Base-by-base conservation (phyloP, 2,329 filamentous ascomycete species). In the Myriosclerotinia curreyana region DNA sequence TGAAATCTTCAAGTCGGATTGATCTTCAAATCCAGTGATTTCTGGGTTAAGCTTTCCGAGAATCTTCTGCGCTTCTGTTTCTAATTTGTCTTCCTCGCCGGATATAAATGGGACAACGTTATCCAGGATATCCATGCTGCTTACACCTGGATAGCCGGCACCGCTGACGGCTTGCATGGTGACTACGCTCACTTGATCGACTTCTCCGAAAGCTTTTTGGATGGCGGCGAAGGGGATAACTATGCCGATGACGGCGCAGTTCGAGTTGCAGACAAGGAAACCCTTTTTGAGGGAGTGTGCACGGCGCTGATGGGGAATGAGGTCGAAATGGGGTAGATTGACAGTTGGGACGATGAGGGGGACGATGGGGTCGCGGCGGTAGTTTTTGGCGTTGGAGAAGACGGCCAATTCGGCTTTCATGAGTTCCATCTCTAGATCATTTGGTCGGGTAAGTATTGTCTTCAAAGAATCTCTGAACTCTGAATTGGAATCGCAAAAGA, bases 351-450 rank as follows among this genome's bases (percentile, higher is more conserved):
- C 93, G 69, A 98, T 90, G 74, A 98, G 87, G 14, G 95, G 95
- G 2, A 97, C 92, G 56, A 94, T 82, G 25, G 92, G 92, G 76
- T 96, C 88, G 75, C 89, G 89, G 72, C 95, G 90, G 83, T 96
- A 92, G 84, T 97, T 98, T 79, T 97, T 97, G 60, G 95, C 93
- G 77, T 98, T 99, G 73, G 92, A 96, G 81, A 99, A 98, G 76
- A 97, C 90, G 73, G 91, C 87, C 60, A 97, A 86, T 74, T 96
- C 88, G 66, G 92, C 88, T 75, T 89, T 89, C 74, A 96, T 83
- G 77, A 98, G 98, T 71, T 90, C 90, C 84, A 91, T 91, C 78
- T 98, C 93, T 93, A 72, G 22, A 49, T 5, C 38, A n/a, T 25
- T 14, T 14, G 3, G 25, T 31, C 38, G 38, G 28, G 54, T 59